A percentile compares a stretch with the other conserved stretches of the same genome.
Evolutionary conservation across 768 basidiomycete genomes (phyloP).

Genomic region (Pleurotus salmoneostramineus): DNA sequence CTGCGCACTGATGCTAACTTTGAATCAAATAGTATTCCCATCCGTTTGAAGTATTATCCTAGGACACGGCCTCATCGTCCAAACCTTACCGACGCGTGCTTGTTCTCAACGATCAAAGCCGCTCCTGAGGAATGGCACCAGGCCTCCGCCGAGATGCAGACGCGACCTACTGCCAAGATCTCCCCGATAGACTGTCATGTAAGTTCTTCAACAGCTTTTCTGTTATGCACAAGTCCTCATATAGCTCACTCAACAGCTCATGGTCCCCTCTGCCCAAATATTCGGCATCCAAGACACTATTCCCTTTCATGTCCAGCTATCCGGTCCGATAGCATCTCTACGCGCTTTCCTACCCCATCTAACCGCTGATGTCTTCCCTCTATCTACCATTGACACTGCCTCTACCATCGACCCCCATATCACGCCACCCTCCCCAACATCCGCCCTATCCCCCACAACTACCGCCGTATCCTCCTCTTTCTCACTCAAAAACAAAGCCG

Average conservation of each 20-base stretch:
- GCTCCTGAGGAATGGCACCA: conserved; percentile 68
- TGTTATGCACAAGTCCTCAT: not conserved
- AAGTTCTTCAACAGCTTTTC: conserved; percentile 17
- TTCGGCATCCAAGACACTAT: conserved; percentile 54
- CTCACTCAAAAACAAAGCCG: not conserved
- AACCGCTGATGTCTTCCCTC: not conserved
- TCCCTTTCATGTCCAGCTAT: conserved; percentile 63
- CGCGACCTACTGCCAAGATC: conserved; percentile 25
- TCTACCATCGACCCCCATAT: conserved; percentile 14
- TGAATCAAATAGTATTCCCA: conserved; percentile 28
- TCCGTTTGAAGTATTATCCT: conserved; percentile 51
- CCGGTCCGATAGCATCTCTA: conserved; percentile 41
- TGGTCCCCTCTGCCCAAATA: conserved; percentile 52
- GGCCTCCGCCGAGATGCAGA: conserved; percentile 36
- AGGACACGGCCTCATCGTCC: conserved; percentile 53
- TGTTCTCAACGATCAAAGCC: conserved; percentile 56
- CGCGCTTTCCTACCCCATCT: conserved; percentile 36
- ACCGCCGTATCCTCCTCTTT: conserved; percentile 5
- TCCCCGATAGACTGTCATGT: conserved; percentile 49
- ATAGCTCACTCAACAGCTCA: conserved; percentile 34
- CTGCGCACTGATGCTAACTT: not conserved
- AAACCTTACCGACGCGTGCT: conserved; percentile 40
- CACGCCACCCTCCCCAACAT: not conserved
- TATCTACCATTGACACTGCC: conserved; percentile 9
- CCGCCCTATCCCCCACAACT: not conserved